Conservation (phyloP, 371 early-diverging fungal species). For the Actinomucor elegans region DNA sequence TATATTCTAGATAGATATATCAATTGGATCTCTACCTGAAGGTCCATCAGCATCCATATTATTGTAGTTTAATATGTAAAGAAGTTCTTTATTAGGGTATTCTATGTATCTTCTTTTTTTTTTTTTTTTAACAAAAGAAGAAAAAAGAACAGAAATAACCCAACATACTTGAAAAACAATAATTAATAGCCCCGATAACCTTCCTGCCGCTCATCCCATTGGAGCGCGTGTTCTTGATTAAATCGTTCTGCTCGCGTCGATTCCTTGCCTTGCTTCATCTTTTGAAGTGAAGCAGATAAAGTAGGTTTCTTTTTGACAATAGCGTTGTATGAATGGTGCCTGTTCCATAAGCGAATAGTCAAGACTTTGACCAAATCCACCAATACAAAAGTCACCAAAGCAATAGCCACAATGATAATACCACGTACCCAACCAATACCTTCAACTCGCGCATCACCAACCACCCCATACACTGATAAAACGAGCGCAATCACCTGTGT, state of each 20-base stretch:
- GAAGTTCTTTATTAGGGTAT: too few relatives aligned
- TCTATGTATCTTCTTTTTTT: neutral
- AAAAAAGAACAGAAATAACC: neutral
- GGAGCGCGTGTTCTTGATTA: constrained; percentile 26
- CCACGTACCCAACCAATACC: constrained; percentile 58
- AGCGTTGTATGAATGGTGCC: neutral
- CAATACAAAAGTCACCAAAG: constrained; percentile 67
- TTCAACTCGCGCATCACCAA: constrained; percentile 33
- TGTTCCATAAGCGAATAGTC: constrained; percentile 69
- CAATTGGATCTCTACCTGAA: constrained; percentile 5
- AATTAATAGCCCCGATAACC: too few relatives aligned
- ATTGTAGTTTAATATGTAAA: neutral
- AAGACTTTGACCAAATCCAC: constrained; percentile 83
- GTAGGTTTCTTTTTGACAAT: constrained; percentile 10
- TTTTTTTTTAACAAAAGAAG: neutral
- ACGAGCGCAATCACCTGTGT: constrained; percentile 91
- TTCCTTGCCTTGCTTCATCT: neutral
- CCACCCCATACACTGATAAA: constrained; percentile 77
- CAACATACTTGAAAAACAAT: too few relatives aligned
- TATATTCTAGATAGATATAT: neutral
- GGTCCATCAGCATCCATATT: constrained; percentile 22
- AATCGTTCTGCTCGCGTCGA: too few relatives aligned
- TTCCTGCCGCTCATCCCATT: too few relatives aligned
- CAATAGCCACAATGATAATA: constrained; percentile 60
- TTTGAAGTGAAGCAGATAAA: neutral